Percentiles rank a stretch among this genome's conserved stretches.
These are phyloP conservation scores for Ceratocystis albifundus DNA, from an alignment of 2,329 filamentous ascomycete species.

Conservation along the genomic window DNA sequence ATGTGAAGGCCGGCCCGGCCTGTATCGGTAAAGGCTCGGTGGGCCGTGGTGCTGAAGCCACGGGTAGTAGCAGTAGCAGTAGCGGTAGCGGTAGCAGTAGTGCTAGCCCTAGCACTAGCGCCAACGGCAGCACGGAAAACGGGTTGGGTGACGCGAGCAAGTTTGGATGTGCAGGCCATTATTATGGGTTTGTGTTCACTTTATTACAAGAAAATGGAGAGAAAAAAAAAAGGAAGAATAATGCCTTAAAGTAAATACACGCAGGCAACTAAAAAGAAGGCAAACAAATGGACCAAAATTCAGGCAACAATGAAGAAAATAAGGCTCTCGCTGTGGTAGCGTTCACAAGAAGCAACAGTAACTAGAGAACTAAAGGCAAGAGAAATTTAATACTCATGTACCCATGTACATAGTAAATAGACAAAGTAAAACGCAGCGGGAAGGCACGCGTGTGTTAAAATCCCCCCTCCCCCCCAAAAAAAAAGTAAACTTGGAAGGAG, in stretches of 20 bases:
- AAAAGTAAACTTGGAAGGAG: too few species aligned
- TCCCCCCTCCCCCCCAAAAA: too few species aligned
- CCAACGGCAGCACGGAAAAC: not conserved
- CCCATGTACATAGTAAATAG: not conserved
- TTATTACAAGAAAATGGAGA: too few species aligned
- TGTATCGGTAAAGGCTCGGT: not conserved
- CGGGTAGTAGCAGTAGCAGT: not conserved
- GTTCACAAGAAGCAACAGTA: not conserved
- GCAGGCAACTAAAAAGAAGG: not conserved
- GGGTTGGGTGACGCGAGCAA: not conserved
- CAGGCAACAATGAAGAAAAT: not conserved
- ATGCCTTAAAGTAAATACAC: not conserved
- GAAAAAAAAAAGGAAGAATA: constrained; percentile 1
- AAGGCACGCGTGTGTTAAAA: constrained; percentile 6
- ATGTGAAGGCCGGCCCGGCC: constrained; percentile 24
- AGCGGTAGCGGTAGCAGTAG: not conserved
- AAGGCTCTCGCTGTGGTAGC: not conserved
- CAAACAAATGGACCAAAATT: not conserved
- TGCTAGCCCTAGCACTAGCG: too few species aligned
- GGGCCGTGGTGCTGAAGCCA: not conserved
- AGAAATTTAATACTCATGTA: not conserved
- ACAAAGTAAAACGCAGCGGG: not conserved
- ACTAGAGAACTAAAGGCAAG: not conserved
- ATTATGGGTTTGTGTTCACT: too few species aligned
- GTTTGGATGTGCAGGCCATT: not conserved